Conservation (phyloP, 805 yeast genomes). For the Candida michaelii region DNA sequence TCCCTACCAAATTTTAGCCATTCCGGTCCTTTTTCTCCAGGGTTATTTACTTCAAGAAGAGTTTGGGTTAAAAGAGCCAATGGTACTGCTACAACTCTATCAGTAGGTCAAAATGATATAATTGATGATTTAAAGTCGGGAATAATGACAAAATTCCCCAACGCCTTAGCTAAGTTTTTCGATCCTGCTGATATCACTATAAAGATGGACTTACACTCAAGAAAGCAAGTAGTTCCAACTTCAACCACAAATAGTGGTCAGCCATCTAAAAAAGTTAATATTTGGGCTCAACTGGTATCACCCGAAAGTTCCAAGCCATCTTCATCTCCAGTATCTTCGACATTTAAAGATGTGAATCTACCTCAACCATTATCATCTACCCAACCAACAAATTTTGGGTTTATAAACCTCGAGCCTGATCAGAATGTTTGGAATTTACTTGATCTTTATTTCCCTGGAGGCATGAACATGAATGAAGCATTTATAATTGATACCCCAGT, state of each 20-base stretch:
- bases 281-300: slow-evolving; percentile 14
- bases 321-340: slow-evolving; percentile 13
- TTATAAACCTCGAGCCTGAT: slow-evolving; percentile 54
- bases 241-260: slow-evolving; percentile 5
- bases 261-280: slow-evolving; percentile 15
- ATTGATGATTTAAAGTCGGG: slow-evolving; percentile 79
- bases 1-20: slow-evolving; percentile 13
- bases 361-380: not conserved
- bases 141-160: slow-evolving; percentile 64
- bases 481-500: slow-evolving; percentile 55
- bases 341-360: slow-evolving; percentile 11
- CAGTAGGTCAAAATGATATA: slow-evolving; percentile 60
- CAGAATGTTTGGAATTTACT: slow-evolving; percentile 55
- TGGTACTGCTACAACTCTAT: slow-evolving; percentile 68
- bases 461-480: slow-evolving; percentile 68
- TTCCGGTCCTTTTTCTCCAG: slow-evolving; percentile 17
- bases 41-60: slow-evolving; percentile 29
- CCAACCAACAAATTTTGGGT: slow-evolving; percentile 8
- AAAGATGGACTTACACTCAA: slow-evolving; percentile 26
- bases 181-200: slow-evolving; percentile 70
- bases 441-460: slow-evolving; percentile 62
- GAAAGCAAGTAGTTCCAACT: slow-evolving; percentile 12
- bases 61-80: slow-evolving; percentile 55
- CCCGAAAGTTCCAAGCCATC: slow-evolving; percentile 17
- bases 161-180: slow-evolving; percentile 55